Evolutionary conservation across 2,329 filamentous ascomycete species (phyloP).

Genomic region (Pseudogymnoascus sp.): DNA sequence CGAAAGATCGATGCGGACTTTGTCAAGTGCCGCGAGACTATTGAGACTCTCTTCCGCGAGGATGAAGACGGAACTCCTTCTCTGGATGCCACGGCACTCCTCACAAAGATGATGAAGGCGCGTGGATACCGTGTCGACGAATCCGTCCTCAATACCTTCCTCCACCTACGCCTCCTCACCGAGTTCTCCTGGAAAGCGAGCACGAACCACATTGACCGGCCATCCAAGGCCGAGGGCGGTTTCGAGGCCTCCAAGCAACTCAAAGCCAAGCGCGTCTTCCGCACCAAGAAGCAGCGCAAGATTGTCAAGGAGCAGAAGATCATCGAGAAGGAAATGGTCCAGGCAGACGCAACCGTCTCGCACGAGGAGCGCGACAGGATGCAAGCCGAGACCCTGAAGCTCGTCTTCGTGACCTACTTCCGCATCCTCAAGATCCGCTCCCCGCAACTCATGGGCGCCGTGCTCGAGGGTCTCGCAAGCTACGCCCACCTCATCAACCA

Average conservation of each 20-base stretch:
- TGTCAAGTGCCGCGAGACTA: constrained; percentile 63
- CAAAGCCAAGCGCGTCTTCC: constrained; percentile 73
- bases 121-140: constrained; percentile 78
- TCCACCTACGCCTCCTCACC: constrained; percentile 77
- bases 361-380: constrained; percentile 90
- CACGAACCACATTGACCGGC: constrained; percentile 60
- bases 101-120: constrained; percentile 93
- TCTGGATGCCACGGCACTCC: constrained; percentile 72
- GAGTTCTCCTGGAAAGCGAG: constrained; percentile 84
- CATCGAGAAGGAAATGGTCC: constrained; percentile 85
- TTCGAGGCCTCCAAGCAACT: constrained; percentile 44
- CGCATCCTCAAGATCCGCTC: constrained; percentile 78
- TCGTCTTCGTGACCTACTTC: constrained; percentile 94
- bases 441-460: constrained; percentile 87
- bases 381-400: constrained; percentile 90
- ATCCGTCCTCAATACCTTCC: constrained; percentile 78
- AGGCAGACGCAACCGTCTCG: constrained; percentile 82
- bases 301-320: constrained; percentile 74
- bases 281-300: constrained; percentile 83
- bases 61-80: constrained; percentile 88
- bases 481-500: constrained; percentile 98
- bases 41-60: constrained; percentile 74
- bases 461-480: constrained; percentile 85
- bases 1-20: constrained; percentile 67
- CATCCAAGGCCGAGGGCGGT: constrained; percentile 35